Evolutionary conservation across 179 eudicot species (phyloP).

Genomic region (Carnegiea gigantea): DNA sequence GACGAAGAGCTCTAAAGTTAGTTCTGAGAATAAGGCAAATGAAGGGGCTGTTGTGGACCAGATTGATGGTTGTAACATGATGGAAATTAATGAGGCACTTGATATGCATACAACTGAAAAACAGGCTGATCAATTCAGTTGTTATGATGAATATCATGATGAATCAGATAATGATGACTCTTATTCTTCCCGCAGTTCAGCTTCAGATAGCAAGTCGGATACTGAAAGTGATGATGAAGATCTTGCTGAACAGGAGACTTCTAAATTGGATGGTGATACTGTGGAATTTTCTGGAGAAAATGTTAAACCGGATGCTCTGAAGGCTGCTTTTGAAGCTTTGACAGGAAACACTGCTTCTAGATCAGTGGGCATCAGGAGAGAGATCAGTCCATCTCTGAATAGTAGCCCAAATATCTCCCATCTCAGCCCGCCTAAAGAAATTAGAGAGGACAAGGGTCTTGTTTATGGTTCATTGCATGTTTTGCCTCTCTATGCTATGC

Average conservation of each 20-base stretch:
- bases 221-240: constrained; percentile 39
- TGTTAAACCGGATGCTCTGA: constrained; percentile 46
- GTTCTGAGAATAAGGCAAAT: constrained; percentile 28
- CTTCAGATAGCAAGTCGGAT: constrained; percentile 59
- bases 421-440: constrained; percentile 16
- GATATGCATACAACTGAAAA: constrained; percentile 42
- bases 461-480: constrained; percentile 59
- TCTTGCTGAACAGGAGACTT: constrained; percentile 15
- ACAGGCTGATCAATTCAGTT: constrained; percentile 55
- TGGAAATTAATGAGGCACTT: constrained; percentile 76
- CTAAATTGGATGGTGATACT: neutral
- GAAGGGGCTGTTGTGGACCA: constrained; percentile 23
- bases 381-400: constrained; percentile 15
- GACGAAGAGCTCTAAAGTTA: constrained; percentile 27
- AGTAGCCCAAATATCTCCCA: constrained; percentile 25
- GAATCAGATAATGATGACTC: constrained; percentile 48
- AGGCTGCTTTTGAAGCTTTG: constrained; percentile 77
- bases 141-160: constrained; percentile 48
- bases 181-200: constrained; percentile 41
- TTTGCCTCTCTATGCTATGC: constrained; percentile 95
- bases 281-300: neutral
- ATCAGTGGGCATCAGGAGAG: constrained; percentile 20
- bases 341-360: constrained; percentile 36
- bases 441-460: constrained; percentile 26
- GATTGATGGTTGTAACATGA: constrained; percentile 48